A percentile compares a stretch with the other conserved stretches of the same genome.
Conservation (phyloP, 2,329 filamentous ascomycete genomes). For the Stylonectria norvegica region DNA sequence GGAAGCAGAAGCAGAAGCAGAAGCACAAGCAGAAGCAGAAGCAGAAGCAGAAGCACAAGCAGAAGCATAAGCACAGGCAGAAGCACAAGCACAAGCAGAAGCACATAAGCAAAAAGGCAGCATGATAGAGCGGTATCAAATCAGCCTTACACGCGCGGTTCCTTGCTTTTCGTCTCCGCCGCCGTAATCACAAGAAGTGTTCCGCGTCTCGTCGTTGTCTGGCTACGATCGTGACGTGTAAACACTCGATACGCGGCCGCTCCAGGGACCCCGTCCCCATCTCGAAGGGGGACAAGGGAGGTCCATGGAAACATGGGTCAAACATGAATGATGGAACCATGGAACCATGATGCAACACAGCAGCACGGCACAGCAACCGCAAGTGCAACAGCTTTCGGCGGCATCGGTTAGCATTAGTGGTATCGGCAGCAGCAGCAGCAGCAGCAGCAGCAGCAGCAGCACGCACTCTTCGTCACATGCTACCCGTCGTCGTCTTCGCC, state of each 20-base stretch:
- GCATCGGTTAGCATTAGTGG: no score
- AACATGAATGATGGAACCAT: no score
- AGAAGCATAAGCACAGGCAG: neutral
- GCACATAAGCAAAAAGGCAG: no score
- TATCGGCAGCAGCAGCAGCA: no score
- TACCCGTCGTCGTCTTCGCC: no score
- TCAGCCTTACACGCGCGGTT: neutral
- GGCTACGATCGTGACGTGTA: neutral
- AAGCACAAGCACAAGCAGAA: neutral
- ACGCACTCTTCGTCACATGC: neutral
- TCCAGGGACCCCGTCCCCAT: neutral
- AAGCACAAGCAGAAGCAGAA: neutral
- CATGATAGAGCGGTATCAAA: no score
- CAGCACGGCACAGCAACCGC: no score
- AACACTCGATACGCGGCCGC: neutral
- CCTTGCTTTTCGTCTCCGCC: neutral
- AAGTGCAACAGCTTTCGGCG: no score
- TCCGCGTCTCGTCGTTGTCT: neutral
- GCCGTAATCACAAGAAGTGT: neutral
- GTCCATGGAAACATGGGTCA: neutral
- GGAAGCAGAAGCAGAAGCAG: neutral
- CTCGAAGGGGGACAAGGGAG: neutral
- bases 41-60: neutral
- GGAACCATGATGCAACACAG: no score
- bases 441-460: no score